Conservation (phyloP, 2,329 filamentous ascomycete genomes). For the Cryphonectria naterciae region DNA sequence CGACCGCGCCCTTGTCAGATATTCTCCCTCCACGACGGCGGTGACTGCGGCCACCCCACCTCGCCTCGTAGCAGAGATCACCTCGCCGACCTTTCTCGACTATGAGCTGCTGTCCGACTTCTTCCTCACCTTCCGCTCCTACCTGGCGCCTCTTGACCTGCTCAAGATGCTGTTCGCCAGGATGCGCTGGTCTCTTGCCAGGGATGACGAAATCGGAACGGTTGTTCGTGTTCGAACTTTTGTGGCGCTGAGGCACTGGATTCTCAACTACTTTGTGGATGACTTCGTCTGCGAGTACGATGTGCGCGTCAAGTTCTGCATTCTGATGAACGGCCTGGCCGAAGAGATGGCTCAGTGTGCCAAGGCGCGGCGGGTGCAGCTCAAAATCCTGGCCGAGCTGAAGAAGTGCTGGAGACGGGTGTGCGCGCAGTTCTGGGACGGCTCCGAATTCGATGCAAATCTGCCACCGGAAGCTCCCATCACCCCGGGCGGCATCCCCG, state of each 20-base stretch:
- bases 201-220: slow-evolving; percentile 81
- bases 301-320: slow-evolving; percentile 78
- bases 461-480: slow-evolving; percentile 69
- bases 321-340: slow-evolving; percentile 72
- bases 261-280: slow-evolving; percentile 95
- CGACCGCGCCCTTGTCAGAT: slow-evolving; percentile 80
- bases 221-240: slow-evolving; percentile 96
- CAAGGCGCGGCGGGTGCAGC: slow-evolving; percentile 54
- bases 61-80: slow-evolving; percentile 92
- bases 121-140: slow-evolving; percentile 91
- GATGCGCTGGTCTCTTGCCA: slow-evolving; percentile 81
- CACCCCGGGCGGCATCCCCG: slow-evolving; percentile 73
- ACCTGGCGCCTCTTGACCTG: slow-evolving; percentile 76
- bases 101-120: slow-evolving; percentile 98
- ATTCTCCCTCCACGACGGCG: slow-evolving; percentile 69
- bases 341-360: slow-evolving; percentile 55
- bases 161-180: slow-evolving; percentile 84
- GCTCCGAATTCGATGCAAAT: slow-evolving; percentile 65
- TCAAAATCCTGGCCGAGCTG: slow-evolving; percentile 90
- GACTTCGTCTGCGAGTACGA: slow-evolving; percentile 82
- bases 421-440: slow-evolving; percentile 88
- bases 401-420: slow-evolving; percentile 97
- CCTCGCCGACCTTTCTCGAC: slow-evolving; percentile 91
- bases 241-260: slow-evolving; percentile 94
- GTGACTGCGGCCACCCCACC: slow-evolving; percentile 90